These are phyloP conservation scores for Dysphania ambrosioides DNA, from an alignment of 148 eudicot genomes.

Conservation along the genomic window DNA sequence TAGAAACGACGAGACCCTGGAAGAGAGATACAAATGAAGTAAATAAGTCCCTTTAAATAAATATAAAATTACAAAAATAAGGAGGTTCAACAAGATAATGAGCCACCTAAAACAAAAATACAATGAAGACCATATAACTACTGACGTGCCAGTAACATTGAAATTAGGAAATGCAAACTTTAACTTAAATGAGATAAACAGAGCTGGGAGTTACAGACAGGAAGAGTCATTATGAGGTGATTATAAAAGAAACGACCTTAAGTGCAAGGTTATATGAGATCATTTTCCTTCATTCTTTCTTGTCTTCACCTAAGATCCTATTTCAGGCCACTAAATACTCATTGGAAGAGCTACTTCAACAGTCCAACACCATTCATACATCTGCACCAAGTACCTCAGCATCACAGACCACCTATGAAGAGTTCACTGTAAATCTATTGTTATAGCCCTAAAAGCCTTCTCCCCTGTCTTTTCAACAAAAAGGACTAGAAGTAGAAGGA, in stretches of 20 bases:
- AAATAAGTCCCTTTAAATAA: neutral
- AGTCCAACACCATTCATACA: neutral
- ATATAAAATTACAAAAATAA: no score
- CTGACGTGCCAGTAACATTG: neutral
- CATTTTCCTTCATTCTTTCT: no score
- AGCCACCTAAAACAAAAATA: neutral
- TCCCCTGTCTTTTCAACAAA: neutral
- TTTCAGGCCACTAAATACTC: neutral
- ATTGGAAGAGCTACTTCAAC: neutral
- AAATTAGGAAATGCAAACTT: neutral
- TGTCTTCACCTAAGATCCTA: neutral
- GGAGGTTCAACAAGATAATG: neutral
- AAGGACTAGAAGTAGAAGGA: neutral
- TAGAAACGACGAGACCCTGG: slow-evolving; percentile 74
- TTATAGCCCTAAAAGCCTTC: neutral
- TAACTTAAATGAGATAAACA: no score
- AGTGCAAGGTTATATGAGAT: no score
- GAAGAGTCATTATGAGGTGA: no score
- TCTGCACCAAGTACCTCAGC: neutral
- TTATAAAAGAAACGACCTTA: no score
- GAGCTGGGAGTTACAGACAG: no score
- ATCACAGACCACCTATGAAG: neutral
- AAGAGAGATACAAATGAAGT: slow-evolving; percentile 5
- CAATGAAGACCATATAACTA: neutral
- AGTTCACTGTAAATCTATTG: neutral